Percentiles rank a stretch among this genome's conserved stretches.
Evolutionary conservation across 164 flowering plant genomes (phyloP).

Genomic region (Taxillus chinensis): DNA sequence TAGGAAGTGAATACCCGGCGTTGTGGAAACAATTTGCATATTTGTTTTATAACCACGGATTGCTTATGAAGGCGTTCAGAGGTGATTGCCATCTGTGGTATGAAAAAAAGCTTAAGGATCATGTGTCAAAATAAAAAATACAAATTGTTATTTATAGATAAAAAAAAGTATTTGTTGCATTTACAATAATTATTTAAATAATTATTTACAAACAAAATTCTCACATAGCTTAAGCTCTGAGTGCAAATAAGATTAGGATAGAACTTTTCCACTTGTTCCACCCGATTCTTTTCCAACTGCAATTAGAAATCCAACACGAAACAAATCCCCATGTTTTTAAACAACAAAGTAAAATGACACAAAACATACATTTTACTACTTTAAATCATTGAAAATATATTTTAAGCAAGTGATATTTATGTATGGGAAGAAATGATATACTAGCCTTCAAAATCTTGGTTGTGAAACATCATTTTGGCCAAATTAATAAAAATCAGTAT

Average conservation of each 20-base stretch:
- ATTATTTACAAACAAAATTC: constrained; percentile 10
- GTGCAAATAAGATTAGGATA: constrained; percentile 82
- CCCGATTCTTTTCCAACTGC: constrained; percentile 71
- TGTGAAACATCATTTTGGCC: too few relatives aligned
- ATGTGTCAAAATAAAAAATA: not conserved
- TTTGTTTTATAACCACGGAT: constrained; percentile 76
- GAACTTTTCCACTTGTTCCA: constrained; percentile 74
- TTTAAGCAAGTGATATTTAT: too few relatives aligned
- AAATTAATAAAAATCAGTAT: too few relatives aligned
- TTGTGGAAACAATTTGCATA: constrained; percentile 90
- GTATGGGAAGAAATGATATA: too few relatives aligned
- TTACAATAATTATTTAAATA: not conserved
- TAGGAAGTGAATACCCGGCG: constrained; percentile 49
- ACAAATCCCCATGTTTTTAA: not conserved
- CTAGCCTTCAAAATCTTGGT: too few relatives aligned
- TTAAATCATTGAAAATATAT: too few relatives aligned
- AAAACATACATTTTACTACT: too few relatives aligned
- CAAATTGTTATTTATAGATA: not conserved
- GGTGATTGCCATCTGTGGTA: constrained; percentile 74
- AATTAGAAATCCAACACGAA: constrained; percentile 9
- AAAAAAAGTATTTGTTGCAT: too few relatives aligned
- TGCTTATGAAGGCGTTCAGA: constrained; percentile 90
- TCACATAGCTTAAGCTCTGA: constrained; percentile 78
- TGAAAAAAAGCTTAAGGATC: constrained; percentile 7
- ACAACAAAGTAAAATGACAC: not conserved